phyloP scores from a whole-genome alignment of 345 rosid genomes.

The Populus nigra region DNA sequence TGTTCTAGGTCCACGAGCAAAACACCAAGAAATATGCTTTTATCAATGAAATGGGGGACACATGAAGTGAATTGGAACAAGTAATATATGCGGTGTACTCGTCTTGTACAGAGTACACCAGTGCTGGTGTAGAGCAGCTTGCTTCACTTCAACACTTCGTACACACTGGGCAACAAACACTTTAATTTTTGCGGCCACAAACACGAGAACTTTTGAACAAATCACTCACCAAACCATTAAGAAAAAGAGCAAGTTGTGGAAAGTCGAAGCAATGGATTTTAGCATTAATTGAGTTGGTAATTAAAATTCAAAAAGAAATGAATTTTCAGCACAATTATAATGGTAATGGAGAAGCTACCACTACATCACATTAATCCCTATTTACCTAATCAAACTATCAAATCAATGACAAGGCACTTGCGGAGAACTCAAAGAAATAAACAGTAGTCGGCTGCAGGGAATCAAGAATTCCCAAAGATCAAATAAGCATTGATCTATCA shows the following conservation, averaged over 20 bases:
- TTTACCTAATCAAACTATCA: not conserved
- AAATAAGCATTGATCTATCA: constrained; percentile 1
- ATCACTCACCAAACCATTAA: constrained; percentile 1
- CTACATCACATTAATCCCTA: not conserved
- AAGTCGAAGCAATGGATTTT: constrained; percentile 10
- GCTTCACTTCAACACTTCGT: not conserved
- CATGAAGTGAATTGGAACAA: constrained; percentile 18
- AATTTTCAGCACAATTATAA: not conserved
- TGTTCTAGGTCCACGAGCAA: constrained; percentile 28
- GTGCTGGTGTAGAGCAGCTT: not conserved
- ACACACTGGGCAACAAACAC: not conserved
- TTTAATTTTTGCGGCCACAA: constrained; percentile 8
- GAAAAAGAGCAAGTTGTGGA: not conserved
- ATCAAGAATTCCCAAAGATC: not conserved
- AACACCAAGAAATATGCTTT: constrained; percentile 2
- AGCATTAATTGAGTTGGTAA: constrained; percentile 22
- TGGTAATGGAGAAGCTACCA: not conserved
- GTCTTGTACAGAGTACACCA: not conserved
- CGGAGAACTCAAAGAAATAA: constrained; percentile 16
- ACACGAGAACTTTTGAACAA: constrained; percentile 10
- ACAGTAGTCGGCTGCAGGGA: constrained; percentile 1
- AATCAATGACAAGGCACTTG: not conserved
- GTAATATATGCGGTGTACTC: not conserved
- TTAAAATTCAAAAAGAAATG: not conserved
- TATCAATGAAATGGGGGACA: constrained; percentile 11